Evolutionary conservation across 2,329 filamentous ascomycete species (phyloP).

Genomic region (Pseudogymnoascus sp.): DNA sequence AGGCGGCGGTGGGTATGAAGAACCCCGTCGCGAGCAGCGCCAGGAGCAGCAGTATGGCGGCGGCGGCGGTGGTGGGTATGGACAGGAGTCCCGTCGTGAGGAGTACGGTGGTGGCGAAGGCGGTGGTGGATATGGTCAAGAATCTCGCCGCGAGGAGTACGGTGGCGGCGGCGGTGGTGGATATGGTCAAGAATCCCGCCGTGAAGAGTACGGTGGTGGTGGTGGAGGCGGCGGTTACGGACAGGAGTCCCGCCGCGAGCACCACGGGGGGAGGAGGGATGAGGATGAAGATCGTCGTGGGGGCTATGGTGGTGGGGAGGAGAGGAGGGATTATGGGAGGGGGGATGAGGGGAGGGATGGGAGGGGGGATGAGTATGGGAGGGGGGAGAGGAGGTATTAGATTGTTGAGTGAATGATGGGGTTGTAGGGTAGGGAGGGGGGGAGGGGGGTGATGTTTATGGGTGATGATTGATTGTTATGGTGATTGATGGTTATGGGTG

Average conservation of each 20-base stretch:
- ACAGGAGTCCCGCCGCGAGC: conserved; percentile 7
- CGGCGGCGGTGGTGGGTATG: no score
- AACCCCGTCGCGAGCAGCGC: no score
- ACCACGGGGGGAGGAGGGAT: not conserved
- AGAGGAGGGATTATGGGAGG: not conserved
- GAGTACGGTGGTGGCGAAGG: conserved; percentile 10
- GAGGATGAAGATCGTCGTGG: not conserved
- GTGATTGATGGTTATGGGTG: not conserved
- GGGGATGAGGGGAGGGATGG: not conserved
- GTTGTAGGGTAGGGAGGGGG: no score
- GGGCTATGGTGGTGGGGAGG: no score
- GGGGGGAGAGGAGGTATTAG: not conserved
- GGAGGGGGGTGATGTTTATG: not conserved
- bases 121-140: not conserved
- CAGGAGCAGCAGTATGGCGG: conserved; percentile 8
- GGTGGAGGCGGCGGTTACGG: not conserved
- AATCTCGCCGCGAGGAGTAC: conserved; percentile 12
- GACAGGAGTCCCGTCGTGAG: not conserved
- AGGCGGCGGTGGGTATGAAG: no score
- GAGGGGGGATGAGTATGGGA: not conserved
- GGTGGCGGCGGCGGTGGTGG: conserved; percentile 9
- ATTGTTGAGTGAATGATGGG: not conserved
- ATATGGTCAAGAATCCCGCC: not conserved
- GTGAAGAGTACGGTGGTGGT: not conserved
- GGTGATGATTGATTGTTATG: not conserved